A percentile compares a stretch with the other conserved stretches of the same genome.
Evolutionary conservation across 345 rosid genomes (phyloP).

Genomic region (Rhodamnia rubescens): DNA sequence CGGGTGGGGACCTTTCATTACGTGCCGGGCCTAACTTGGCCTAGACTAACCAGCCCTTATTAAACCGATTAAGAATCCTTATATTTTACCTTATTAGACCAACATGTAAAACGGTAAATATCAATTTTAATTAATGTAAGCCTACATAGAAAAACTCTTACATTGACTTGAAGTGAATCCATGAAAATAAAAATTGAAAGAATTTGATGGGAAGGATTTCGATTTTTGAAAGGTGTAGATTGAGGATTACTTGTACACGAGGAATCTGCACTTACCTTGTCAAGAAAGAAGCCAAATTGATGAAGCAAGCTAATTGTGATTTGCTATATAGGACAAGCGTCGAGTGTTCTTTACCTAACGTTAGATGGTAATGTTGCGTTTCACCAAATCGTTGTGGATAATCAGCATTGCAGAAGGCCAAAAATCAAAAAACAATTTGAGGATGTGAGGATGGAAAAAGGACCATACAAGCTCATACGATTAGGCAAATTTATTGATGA

Average conservation of each 20-base stretch:
- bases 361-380: not conserved
- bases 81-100: too few species aligned
- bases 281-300: not conserved
- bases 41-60: too few species aligned
- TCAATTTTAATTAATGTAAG: too few species aligned
- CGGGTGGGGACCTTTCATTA: too few species aligned
- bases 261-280: not conserved
- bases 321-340: not conserved
- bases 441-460: not conserved
- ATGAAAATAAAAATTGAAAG: not conserved
- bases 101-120: too few species aligned
- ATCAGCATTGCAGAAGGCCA: not conserved
- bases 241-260: accelerated
- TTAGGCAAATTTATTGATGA: not conserved
- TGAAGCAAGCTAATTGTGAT: not conserved
- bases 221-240: not conserved
- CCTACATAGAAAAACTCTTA: too few species aligned
- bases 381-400: not conserved
- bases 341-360: not conserved
- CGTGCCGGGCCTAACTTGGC: too few species aligned
- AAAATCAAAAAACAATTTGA: not conserved
- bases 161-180: not conserved
- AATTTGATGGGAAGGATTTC: not conserved
- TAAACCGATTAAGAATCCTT: too few species aligned
- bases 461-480: not conserved